phyloP scores from a whole-genome alignment of 441 rosid species.

The Pelargonium citronellum region DNA sequence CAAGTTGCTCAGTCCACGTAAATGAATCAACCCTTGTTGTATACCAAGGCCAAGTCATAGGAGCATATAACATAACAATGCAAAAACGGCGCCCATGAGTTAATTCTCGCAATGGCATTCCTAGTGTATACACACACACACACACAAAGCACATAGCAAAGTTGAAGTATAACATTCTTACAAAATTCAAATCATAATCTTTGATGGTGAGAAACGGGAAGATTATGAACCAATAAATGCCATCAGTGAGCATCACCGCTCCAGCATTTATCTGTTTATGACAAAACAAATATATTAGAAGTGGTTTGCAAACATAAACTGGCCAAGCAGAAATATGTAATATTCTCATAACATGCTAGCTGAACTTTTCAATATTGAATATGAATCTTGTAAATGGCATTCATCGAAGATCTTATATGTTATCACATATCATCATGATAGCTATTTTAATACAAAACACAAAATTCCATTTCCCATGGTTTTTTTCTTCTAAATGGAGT shows the following conservation, averaged over 20 bases:
- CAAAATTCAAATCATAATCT: constrained; percentile 37
- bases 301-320: background rate
- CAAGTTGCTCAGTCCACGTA: no score
- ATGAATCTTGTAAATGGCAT: no score
- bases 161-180: constrained; percentile 24
- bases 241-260: constrained; percentile 49
- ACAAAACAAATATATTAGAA: constrained; percentile 18
- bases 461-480: no score
- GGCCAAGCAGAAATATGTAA: background rate
- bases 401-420: no score
- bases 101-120: no score
- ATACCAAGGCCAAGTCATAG: background rate
- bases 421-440: no score
- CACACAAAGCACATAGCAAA: background rate
- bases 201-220: constrained; percentile 44
- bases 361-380: no score
- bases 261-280: constrained; percentile 39
- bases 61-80: background rate
- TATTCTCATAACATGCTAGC: constrained; percentile 5
- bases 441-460: no score
- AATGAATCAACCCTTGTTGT: no score
- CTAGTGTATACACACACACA: no score
- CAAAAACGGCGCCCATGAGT: background rate
- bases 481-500: background rate
- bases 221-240: constrained; percentile 43